Conservation (phyloP, 2,329 filamentous ascomycete genomes). For the Tympanopsis confertula region DNA sequence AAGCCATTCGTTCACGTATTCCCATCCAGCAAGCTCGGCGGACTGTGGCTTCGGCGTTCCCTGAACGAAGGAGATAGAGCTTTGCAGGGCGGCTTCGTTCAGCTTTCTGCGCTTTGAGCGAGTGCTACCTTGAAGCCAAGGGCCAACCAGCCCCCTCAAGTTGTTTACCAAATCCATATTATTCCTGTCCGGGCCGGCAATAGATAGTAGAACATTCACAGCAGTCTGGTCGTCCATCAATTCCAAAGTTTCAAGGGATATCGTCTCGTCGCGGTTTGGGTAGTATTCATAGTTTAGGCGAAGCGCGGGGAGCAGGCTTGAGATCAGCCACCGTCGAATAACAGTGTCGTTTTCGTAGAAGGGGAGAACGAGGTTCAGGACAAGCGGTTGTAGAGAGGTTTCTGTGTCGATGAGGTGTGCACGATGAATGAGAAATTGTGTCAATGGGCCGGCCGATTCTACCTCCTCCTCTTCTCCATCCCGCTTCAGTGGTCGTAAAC, state of each 20-base stretch:
- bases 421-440: slow-evolving; percentile 46
- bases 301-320: slow-evolving; percentile 43
- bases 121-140: slow-evolving; percentile 49
- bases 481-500: slow-evolving; percentile 32
- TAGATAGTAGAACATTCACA: slow-evolving; percentile 38
- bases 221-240: slow-evolving; percentile 34
- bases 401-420: slow-evolving; percentile 45
- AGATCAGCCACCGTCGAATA: slow-evolving; percentile 47
- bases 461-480: slow-evolving; percentile 25
- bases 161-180: slow-evolving; percentile 34
- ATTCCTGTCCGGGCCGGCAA: slow-evolving; percentile 18
- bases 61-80: slow-evolving; percentile 14
- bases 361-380: slow-evolving; percentile 41
- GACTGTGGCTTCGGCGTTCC: slow-evolving; percentile 8
- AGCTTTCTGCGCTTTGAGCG: slow-evolving; percentile 39
- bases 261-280: slow-evolving; percentile 26
- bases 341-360: slow-evolving; percentile 40
- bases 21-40: slow-evolving; percentile 32
- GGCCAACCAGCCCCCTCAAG: slow-evolving; percentile 43
- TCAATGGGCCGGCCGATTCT: slow-evolving; percentile 31
- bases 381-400: slow-evolving; percentile 41
- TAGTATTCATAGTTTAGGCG: slow-evolving; percentile 53
- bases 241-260: slow-evolving; percentile 38
- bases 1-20: slow-evolving; percentile 46
- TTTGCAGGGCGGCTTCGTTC: slow-evolving; percentile 14